Base-by-base conservation (phyloP, 2,329 filamentous ascomycete genomes). In the Grosmannia penicillata region DNA sequence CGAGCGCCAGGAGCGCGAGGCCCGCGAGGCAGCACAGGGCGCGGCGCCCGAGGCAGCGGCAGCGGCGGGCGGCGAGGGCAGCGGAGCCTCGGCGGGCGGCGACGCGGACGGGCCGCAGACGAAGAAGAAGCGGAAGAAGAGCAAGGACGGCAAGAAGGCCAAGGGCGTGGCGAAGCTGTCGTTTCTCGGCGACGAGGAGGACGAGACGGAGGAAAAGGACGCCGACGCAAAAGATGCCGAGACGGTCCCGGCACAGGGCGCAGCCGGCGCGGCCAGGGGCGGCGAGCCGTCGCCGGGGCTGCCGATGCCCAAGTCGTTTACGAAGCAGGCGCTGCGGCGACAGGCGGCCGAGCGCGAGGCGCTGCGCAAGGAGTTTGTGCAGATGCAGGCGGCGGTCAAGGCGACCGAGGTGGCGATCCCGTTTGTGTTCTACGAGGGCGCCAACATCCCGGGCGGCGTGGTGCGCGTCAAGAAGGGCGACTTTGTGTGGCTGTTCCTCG, bases 351-450 rank as follows among this genome's bases (percentile, higher is more conserved):
- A 82, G 45, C 70, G 82, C 45, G 84, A 91, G 49, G 60, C 71
- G 13, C 61, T 89, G 36, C 71, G 82, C 9, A 82, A 79, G 44
- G 79, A 96, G 52, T 98, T 94, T 50, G 56, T 93, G 33, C 65
- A 65, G 9, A 71, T 89, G 42, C 91, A 95, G 54, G 84, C 93
- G 44, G 75, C 78, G 0, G 82, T 96, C 47, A 94, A 93, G 60
- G 75, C 75, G 17, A 87, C 86, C 8, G 87, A 95, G 52, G 82
- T 98, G 39, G 70, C 82, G 14, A 79, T 98, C 24, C 91, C 91
- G 0, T 98, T 96, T 56, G 84, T 96, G 4, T 96, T 96, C 55
- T 96, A 95, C 60, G 89, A 96, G 49, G 91, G 91, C 14, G 84
- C 84, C 18, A 89, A 93, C 55, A 81, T 82, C 10, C 82, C 87